Percentiles rank a stretch among this genome's conserved stretches.
Evolutionary conservation across 2,329 filamentous ascomycete species (phyloP).

Genomic region (Talaromyces sp.): DNA sequence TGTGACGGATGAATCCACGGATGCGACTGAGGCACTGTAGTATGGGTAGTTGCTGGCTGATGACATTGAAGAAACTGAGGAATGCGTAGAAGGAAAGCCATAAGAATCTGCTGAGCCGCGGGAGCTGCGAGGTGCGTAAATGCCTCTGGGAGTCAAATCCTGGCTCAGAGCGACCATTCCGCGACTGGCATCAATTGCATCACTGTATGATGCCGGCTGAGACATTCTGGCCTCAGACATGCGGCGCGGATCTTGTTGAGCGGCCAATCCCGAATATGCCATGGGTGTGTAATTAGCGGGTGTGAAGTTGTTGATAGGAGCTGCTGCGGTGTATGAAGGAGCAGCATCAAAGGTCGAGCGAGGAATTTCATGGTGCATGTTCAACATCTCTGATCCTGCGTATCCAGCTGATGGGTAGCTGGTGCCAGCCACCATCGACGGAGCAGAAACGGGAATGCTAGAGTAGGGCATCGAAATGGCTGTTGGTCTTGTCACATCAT

Average conservation of each 20-base stretch:
- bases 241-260: slow-evolving; percentile 60
- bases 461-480: slow-evolving; percentile 69
- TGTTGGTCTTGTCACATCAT: slow-evolving; percentile 56
- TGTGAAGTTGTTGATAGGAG: slow-evolving; percentile 69
- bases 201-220: slow-evolving; percentile 68
- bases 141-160: slow-evolving; percentile 81
- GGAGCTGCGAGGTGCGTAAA: slow-evolving; percentile 70
- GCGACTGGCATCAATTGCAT: slow-evolving; percentile 87
- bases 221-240: slow-evolving; percentile 57
- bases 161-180: slow-evolving; percentile 96
- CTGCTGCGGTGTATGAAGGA: slow-evolving; percentile 65
- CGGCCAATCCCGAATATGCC: slow-evolving; percentile 60
- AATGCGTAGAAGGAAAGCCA: slow-evolving; percentile 83
- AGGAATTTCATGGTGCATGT: slow-evolving; percentile 72
- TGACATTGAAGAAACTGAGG: slow-evolving; percentile 92
- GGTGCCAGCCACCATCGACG: slow-evolving; percentile 69
- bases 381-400: slow-evolving; percentile 65
- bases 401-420: slow-evolving; percentile 61
- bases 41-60: slow-evolving; percentile 78
- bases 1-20: slow-evolving; percentile 73
- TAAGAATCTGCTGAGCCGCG: slow-evolving; percentile 82
- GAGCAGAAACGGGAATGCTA: slow-evolving; percentile 69
- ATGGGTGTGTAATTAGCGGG: slow-evolving; percentile 72
- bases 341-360: slow-evolving; percentile 65
- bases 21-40: slow-evolving; percentile 73